A percentile compares a stretch with the other conserved stretches of the same genome.
Evolutionary conservation across 805 yeast species (phyloP).

Genomic region (Cyberlindnera americana): DNA sequence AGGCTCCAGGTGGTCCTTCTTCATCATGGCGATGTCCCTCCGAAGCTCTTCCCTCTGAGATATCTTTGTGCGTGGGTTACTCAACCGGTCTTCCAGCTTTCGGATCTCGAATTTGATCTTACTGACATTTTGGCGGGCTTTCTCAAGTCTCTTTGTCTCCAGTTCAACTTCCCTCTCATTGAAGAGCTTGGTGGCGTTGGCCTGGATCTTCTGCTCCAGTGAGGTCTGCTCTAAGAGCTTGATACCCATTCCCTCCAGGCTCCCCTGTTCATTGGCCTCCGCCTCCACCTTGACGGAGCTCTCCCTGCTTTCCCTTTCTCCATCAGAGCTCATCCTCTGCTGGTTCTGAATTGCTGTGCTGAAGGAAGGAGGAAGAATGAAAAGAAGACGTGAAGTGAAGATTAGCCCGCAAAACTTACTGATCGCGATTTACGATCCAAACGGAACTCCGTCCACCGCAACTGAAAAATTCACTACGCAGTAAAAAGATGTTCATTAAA

Average conservation of each 20-base stretch:
- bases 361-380: too few relatives aligned
- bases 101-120: constrained; percentile 42
- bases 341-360: too few relatives aligned
- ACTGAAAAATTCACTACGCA: too few relatives aligned
- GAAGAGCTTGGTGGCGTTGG: constrained; percentile 61
- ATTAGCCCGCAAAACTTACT: too few relatives aligned
- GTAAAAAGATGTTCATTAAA: background rate
- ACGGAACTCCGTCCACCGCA: background rate
- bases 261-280: background rate
- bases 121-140: constrained; percentile 48
- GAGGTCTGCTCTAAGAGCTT: constrained; percentile 73
- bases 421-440: background rate
- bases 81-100: constrained; percentile 44
- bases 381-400: too few relatives aligned
- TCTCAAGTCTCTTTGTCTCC: constrained; percentile 72
- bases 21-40: constrained; percentile 51
- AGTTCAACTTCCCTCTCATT: constrained; percentile 61
- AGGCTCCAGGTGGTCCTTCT: constrained; percentile 47
- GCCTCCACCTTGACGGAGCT: background rate
- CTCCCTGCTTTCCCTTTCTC: background rate
- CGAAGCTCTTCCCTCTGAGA: constrained; percentile 55
- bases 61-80: constrained; percentile 55
- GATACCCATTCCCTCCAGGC: constrained; percentile 37
- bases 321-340: constrained; percentile 1
- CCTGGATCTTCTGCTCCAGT: constrained; percentile 70